Conservation (phyloP, 2,329 filamentous ascomycete species). For the Cladosporium sp. region DNA sequence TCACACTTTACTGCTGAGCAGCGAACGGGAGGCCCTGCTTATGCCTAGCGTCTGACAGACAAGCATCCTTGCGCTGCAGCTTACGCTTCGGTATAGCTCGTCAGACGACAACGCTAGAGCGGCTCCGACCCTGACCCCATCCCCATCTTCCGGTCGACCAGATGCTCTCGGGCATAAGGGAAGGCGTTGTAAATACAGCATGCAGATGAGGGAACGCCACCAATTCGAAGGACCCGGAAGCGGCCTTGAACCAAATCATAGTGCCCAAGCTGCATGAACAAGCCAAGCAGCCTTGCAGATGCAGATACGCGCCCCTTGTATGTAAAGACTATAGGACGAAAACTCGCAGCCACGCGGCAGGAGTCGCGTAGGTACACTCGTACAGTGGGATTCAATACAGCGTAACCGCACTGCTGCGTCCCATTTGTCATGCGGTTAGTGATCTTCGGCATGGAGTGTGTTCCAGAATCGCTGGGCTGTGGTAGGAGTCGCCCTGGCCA, state of each 20-base stretch:
- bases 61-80: neutral
- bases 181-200: neutral
- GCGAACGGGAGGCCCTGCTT: neutral
- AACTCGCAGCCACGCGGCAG: slow-evolving; percentile 1
- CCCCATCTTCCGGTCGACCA: slow-evolving; percentile 2
- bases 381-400: neutral
- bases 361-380: neutral
- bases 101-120: neutral
- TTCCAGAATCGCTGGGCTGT: slow-evolving; percentile 4
- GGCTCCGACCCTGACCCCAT: neutral
- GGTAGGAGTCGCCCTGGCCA: neutral
- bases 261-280: neutral
- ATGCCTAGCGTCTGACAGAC: neutral
- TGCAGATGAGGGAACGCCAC: neutral
- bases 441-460: neutral
- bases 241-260: neutral
- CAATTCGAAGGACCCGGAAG: slow-evolving; percentile 3
- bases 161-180: slow-evolving; percentile 2
- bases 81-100: neutral
- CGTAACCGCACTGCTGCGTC: neutral
- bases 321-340: neutral
- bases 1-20: neutral
- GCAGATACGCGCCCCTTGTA: neutral
- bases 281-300: neutral
- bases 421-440: slow-evolving; percentile 5